phyloP scores from a whole-genome alignment of 1,139 yeast genomes.

The Pichia sp. region DNA sequence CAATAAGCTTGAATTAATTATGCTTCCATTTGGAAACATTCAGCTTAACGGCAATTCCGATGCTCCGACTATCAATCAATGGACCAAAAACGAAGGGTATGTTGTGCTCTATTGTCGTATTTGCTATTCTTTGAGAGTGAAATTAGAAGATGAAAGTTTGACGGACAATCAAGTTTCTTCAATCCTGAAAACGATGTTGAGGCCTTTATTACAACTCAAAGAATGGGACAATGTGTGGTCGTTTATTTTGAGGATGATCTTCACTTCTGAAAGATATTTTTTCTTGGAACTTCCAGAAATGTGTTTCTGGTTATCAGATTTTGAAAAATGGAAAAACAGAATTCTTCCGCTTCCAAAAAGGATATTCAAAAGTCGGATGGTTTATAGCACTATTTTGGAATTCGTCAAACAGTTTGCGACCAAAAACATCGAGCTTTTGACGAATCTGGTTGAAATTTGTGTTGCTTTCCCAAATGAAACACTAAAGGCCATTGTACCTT shows the following conservation, averaged over 20 bases:
- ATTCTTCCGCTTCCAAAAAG: constrained; percentile 5
- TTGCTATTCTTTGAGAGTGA: constrained; percentile 7
- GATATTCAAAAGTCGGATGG: constrained; percentile 4
- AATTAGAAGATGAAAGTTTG: constrained; percentile 2
- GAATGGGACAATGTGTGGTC: constrained; percentile 1
- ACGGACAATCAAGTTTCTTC: neutral
- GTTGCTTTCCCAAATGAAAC: constrained; percentile 1
- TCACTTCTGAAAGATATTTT: constrained; percentile 3
- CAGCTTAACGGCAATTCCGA: neutral
- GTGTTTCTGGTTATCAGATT: constrained; percentile 10
- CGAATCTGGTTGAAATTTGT: neutral
- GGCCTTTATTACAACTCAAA: constrained; percentile 4
- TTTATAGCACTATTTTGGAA: constrained; percentile 2
- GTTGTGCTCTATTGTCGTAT: constrained; percentile 7
- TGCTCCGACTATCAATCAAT: neutral
- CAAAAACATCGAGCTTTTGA: neutral
- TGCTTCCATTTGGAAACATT: constrained; percentile 5
- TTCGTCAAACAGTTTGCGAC: neutral
- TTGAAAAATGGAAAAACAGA: constrained; percentile 9
- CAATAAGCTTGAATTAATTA: constrained; percentile 1
- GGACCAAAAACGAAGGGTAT: constrained; percentile 7
- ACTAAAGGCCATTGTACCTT: neutral
- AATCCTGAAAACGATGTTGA: neutral
- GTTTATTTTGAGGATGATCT: constrained; percentile 3
- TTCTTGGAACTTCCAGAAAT: constrained; percentile 1